A percentile compares a stretch with the other conserved stretches of the same genome.
phyloP scores from a whole-genome alignment of 2,329 filamentous ascomycete genomes.

The Aspergillus brunneoviolaceus region DNA sequence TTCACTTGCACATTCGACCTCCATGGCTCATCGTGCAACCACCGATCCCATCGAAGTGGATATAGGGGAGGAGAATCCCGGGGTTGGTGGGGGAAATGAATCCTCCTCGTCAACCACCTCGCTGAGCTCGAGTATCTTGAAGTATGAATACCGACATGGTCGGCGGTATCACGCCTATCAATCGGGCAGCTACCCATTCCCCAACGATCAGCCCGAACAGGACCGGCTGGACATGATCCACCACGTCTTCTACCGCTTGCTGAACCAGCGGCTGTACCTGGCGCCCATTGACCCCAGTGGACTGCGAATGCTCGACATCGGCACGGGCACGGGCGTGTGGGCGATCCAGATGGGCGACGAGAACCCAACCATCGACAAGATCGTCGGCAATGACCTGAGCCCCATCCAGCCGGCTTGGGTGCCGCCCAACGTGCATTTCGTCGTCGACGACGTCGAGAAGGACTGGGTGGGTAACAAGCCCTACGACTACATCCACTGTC shows the following conservation, averaged over 20 bases:
- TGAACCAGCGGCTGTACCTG: conserved; percentile 37
- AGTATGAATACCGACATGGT: conserved; percentile 22
- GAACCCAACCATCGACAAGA: conserved; percentile 35
- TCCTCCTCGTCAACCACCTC: conserved; percentile 6
- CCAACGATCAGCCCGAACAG: conserved; percentile 38
- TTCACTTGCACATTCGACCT: too few species aligned
- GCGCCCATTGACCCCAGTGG: conserved; percentile 36
- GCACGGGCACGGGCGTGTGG: conserved; percentile 39
- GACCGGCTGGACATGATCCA: conserved; percentile 39
- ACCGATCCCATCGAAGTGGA: too few species aligned
- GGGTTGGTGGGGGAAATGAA: too few species aligned
- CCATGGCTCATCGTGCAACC: too few species aligned
- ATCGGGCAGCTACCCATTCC: conserved; percentile 33
- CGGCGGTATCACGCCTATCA: conserved; percentile 31
- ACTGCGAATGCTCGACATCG: conserved; percentile 39
- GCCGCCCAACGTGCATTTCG: conserved; percentile 36
- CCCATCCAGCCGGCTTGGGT: conserved; percentile 43
- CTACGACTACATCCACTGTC: conserved; percentile 36
- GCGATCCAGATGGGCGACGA: conserved; percentile 38
- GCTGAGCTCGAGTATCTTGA: conserved; percentile 10
- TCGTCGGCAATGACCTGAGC: conserved; percentile 40
- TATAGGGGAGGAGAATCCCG: too few species aligned
- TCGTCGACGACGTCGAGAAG: conserved; percentile 35
- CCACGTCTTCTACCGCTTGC: conserved; percentile 36
- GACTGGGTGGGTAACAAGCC: conserved; percentile 28